Evolutionary conservation across 2,329 filamentous ascomycete species (phyloP).

Genomic region (Huntiella bhutanensis): DNA sequence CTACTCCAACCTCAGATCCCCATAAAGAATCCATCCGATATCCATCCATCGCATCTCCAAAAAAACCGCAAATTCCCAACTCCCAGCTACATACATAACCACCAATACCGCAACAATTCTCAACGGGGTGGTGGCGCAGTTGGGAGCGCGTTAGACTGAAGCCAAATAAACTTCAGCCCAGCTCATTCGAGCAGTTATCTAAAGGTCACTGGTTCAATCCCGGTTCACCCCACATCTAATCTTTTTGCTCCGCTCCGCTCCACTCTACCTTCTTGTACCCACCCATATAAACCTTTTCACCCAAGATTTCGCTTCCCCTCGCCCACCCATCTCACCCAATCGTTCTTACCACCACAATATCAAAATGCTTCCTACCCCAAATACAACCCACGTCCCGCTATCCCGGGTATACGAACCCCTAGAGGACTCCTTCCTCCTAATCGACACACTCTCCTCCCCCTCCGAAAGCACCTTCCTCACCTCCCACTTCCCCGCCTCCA

Average conservation of each 20-base stretch:
- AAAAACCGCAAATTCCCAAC: background rate
- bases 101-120: background rate
- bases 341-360: background rate
- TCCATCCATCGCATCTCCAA: background rate
- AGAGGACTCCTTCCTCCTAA: slow-evolving; percentile 84
- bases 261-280: background rate
- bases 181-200: slow-evolving; percentile 7
- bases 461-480: slow-evolving; percentile 52
- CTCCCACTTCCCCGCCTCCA: slow-evolving; percentile 31
- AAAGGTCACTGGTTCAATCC: slow-evolving; percentile 12
- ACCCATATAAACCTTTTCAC: background rate
- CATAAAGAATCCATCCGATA: background rate
- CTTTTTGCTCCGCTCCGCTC: background rate
- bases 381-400: slow-evolving; percentile 79
- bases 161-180: slow-evolving; percentile 8
- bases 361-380: slow-evolving; percentile 77
- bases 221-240: slow-evolving; percentile 10
- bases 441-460: slow-evolving; percentile 68
- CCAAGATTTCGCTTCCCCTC: background rate
- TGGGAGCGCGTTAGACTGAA: slow-evolving; percentile 12
- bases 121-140: slow-evolving; percentile 10
- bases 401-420: slow-evolving; percentile 83
- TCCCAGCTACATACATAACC: background rate
- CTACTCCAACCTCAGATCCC: too few species aligned
- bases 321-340: background rate